These are phyloP conservation scores for Coniella vitis DNA, from an alignment of 2,329 filamentous ascomycete genomes.

Conservation along the genomic window DNA sequence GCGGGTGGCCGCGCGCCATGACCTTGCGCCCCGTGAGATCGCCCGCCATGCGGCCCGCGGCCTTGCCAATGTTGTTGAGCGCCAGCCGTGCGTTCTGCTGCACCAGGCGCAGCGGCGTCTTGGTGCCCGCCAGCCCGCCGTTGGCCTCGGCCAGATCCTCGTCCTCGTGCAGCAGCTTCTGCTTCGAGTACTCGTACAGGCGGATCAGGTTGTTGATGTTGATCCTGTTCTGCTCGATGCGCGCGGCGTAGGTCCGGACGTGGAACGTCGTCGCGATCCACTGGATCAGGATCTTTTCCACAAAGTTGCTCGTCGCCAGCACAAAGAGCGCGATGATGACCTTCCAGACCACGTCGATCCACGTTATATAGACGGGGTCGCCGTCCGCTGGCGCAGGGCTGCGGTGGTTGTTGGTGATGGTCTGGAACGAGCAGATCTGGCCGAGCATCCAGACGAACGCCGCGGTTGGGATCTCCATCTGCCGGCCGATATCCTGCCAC, in stretches of 20 bases:
- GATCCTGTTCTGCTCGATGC: constrained; percentile 89
- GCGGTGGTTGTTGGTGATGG: constrained; percentile 63
- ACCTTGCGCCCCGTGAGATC: constrained; percentile 79
- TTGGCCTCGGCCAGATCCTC: constrained; percentile 37
- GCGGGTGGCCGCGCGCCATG: constrained; percentile 63
- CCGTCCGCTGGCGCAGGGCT: constrained; percentile 32
- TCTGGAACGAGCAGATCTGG: constrained; percentile 77
- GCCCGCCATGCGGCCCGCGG: constrained; percentile 78
- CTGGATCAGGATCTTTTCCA: constrained; percentile 90
- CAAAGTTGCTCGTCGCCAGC: constrained; percentile 69
- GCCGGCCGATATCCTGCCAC: constrained; percentile 81
- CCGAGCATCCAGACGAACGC: constrained; percentile 91
- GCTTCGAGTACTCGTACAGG: constrained; percentile 67
- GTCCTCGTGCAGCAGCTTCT: constrained; percentile 53
- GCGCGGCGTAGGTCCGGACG: constrained; percentile 78
- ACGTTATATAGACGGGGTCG: constrained; percentile 45
- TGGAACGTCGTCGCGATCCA: constrained; percentile 94
- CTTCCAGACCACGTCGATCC: constrained; percentile 78
- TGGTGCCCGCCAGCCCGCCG: constrained; percentile 45
- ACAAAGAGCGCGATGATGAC: constrained; percentile 82
- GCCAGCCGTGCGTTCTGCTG: constrained; percentile 69
- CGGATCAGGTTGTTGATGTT: constrained; percentile 60
- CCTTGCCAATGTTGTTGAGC: constrained; percentile 73
- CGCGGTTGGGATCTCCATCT: constrained; percentile 77
- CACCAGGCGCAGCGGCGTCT: constrained; percentile 68